Base-by-base conservation (phyloP, 768 basidiomycete genomes). In the Hebeloma cylindrosporum region DNA sequence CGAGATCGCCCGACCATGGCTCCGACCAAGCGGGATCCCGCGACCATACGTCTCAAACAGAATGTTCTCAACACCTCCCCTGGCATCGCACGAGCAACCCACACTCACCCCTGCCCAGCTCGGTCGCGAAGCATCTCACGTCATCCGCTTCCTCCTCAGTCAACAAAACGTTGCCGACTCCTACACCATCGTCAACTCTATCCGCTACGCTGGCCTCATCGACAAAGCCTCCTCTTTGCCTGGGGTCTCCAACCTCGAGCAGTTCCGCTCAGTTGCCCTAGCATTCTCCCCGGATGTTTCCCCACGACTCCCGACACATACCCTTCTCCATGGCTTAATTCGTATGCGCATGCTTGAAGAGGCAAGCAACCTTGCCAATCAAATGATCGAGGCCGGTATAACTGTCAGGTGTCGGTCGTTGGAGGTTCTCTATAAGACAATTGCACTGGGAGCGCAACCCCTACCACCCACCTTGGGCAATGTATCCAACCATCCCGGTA, bases 261-360 rank as follows among this genome's bases (percentile, higher is more conserved):
- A 62, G 11, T 78, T 71, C 47, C 56, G 66, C 14, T 68, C 69
- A 18, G 47, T 58, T n/a, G 61, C 66, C 1, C 67, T 80, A 40
- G 62, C 72, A 11, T 80, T 84, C 49, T 70, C 71, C 36, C 65
- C 61, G 26, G 61, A 71, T 1, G 64, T 85, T 7, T 76, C 86
- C 18, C 74, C 79, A 2, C 79, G 78, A 16, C 67, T 89, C 3
- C 64, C 82, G 13, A 74, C 79, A 0, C 87, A 90, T 52, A 66
- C 72, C 20, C 69, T 90, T 29, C 51, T 90, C 7, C 88, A 91
- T 38, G 72, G 74, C 22, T 69, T 88, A 28, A 57, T 89, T 16
- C 80, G 83, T 38, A 50, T 64, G 5, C 76, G 81, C 2, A 62
- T 74, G 40, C 47, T 65, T 1, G 58, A 69, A 40, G 72, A 76